Evolutionary conservation across 768 basidiomycete genomes (phyloP).

Genomic region (Suillus alpinus): DNA sequence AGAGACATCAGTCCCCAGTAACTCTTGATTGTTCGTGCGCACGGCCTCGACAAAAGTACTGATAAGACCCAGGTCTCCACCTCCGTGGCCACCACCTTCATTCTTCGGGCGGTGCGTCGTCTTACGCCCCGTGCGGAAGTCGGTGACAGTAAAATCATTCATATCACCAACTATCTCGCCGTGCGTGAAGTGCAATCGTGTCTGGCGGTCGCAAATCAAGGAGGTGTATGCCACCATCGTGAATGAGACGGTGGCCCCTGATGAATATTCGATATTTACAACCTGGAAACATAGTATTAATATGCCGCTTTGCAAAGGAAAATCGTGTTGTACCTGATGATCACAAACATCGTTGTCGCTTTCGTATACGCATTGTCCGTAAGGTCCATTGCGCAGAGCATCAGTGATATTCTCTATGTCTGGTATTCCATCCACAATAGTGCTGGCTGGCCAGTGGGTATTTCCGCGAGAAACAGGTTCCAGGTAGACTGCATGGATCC

Average conservation of each 20-base stretch:
- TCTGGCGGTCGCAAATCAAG: slow-evolving; percentile 79
- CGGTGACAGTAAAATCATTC: slow-evolving; percentile 67
- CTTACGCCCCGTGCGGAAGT: slow-evolving; percentile 59
- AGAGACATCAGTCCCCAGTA: slow-evolving; percentile 62
- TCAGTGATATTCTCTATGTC: slow-evolving; percentile 84
- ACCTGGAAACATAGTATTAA: slow-evolving; percentile 40
- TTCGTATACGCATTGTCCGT: slow-evolving; percentile 85
- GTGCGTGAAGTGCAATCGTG: slow-evolving; percentile 79
- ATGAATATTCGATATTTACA: slow-evolving; percentile 84
- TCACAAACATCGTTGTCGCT: slow-evolving; percentile 85
- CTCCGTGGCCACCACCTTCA: slow-evolving; percentile 77
- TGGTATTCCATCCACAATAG: slow-evolving; percentile 76
- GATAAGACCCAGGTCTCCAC: slow-evolving; percentile 80
- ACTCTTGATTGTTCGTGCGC: slow-evolving; percentile 54
- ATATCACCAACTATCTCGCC: slow-evolving; percentile 91
- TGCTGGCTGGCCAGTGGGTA: slow-evolving; percentile 58
- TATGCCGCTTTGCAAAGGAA: background rate
- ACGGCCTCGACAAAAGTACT: slow-evolving; percentile 76
- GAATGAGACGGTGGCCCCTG: slow-evolving; percentile 78
- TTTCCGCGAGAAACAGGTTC: slow-evolving; percentile 57
- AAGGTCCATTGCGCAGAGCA: slow-evolving; percentile 67
- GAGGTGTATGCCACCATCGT: slow-evolving; percentile 87
- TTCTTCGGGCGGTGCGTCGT: slow-evolving; percentile 46
- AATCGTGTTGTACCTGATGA: slow-evolving; percentile 52
- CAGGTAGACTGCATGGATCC: slow-evolving; percentile 65